Evolutionary conservation across 2,329 filamentous ascomycete species (phyloP), one percentile per base, ranked within the genome.

Genomic region (Paecilomyces sp.): DNA sequence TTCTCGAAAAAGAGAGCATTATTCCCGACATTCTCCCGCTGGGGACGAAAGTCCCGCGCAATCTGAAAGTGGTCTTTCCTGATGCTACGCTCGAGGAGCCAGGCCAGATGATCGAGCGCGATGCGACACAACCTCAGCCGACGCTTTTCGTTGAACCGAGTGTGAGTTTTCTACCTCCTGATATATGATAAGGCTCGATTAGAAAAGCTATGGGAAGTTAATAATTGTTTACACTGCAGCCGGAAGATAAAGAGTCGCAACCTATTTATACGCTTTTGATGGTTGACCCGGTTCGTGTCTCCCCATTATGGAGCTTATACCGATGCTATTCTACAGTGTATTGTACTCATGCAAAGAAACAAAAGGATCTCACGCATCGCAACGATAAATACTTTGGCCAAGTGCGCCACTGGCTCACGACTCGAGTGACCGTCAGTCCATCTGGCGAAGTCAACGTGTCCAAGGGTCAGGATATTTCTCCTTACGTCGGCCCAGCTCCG

Each of bases 361-460:
- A 34, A 53, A 30, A 62, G 61, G 61, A 62, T 31, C 56, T 62
- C 31, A 62, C 58, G 0, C 24, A 30, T n/a, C 61, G 61, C 28
- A 56, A 60, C 34, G 61, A 62, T 28, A 62, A 58, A 15, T 52
- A 22, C 3, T 62, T 60, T 30, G 61, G 61, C 18, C 61, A 62
- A 41, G 61, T 62, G 12, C 53, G 61, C 22, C 61, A 62, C 47
- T 62, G 61, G 61, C 61, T 62, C n/a, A 47, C 57, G 7, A 56
- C 53, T 22, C 15, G 47, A 7, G 59, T 53, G 30, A 54, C 61
- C 8, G 50, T 62, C 1, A 58, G 34, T 33, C 25, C 36, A 15
- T 18, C 25, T 8, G 61, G 61, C 1, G 36, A 58, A 52, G 18
- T 62, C 3, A 57, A 58, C 15, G 56, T 60, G 12, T 34, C 18